Percentiles rank a stretch among this genome's conserved stretches.
phyloP scores from a whole-genome alignment of 2,329 filamentous ascomycete genomes.

The Raffaelea arxii region DNA sequence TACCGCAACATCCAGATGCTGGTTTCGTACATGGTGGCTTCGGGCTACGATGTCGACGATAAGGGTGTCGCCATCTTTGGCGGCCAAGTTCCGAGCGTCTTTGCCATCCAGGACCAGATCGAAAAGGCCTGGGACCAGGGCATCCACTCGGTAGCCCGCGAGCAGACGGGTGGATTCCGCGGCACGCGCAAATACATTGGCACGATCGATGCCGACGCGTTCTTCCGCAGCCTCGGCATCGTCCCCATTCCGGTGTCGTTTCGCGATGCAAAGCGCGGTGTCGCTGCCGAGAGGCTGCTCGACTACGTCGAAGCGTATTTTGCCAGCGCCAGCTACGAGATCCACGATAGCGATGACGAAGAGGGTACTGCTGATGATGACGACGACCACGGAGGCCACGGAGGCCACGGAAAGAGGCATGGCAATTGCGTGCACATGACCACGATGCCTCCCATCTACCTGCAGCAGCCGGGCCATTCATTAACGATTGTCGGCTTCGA shows the following conservation, averaged over 20 bases:
- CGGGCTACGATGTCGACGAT: constrained; percentile 45
- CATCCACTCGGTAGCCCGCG: constrained; percentile 62
- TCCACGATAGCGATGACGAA: too few relatives aligned
- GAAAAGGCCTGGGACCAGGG: constrained; percentile 82
- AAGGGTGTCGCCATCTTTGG: constrained; percentile 36
- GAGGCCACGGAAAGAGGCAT: constrained; percentile 44
- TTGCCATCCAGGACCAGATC: constrained; percentile 77
- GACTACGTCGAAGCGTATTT: constrained; percentile 68
- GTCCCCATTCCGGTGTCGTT: constrained; percentile 57
- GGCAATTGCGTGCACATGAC: constrained; percentile 71
- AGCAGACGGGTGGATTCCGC: constrained; percentile 77
- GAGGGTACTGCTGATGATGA: too few relatives aligned
- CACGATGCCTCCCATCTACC: constrained; percentile 71
- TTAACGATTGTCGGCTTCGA: constrained; percentile 85
- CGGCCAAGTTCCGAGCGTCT: constrained; percentile 59
- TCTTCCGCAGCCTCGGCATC: constrained; percentile 62
- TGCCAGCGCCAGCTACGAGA: constrained; percentile 37
- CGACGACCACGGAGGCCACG: too few relatives aligned
- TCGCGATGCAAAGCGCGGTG: constrained; percentile 34
- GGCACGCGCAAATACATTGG: constrained; percentile 95
- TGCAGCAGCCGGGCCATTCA: constrained; percentile 83
- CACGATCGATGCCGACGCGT: constrained; percentile 77
- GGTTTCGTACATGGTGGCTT: constrained; percentile 63
- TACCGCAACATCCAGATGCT: constrained; percentile 95
- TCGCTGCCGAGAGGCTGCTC: constrained; percentile 49